Conservation (phyloP, 169 alveolate genomes). For the Besnoitia besnoiti region DNA sequence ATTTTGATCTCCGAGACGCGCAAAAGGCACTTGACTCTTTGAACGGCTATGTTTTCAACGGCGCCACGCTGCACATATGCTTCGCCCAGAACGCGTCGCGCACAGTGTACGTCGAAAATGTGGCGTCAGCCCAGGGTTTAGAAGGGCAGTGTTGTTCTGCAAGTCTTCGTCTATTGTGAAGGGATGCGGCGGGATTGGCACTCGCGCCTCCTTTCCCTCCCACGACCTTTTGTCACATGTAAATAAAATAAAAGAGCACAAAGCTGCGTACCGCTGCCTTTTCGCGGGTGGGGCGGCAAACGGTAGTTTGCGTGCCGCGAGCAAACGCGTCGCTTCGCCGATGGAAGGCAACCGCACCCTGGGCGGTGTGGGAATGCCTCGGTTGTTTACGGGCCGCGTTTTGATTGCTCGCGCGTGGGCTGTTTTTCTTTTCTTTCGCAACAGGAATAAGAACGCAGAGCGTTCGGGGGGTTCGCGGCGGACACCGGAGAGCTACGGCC, state of each 20-base stretch:
- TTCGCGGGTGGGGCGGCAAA: background rate
- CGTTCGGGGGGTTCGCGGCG: conserved; percentile 35
- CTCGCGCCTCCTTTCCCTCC: background rate
- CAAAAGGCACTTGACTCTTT: conserved; percentile 71
- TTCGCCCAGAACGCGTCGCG: conserved; percentile 53
- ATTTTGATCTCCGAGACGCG: conserved; percentile 69
- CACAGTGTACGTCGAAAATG: background rate
- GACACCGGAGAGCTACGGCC: conserved; percentile 49
- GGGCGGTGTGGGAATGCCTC: background rate
- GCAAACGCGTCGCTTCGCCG: no score
- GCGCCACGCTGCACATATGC: conserved; percentile 42
- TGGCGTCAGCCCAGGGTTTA: no score
- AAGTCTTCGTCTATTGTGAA: no score
- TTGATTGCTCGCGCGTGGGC: no score
- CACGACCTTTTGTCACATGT: background rate
- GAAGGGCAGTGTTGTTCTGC: no score
- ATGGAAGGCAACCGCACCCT: background rate
- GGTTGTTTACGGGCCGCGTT: no score
- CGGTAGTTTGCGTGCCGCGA: no score
- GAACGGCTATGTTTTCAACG: conserved; percentile 60
- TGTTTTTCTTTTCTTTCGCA: background rate
- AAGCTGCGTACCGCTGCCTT: background rate
- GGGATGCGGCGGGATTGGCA: background rate
- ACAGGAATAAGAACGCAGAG: conserved; percentile 13
- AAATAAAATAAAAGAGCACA: background rate